Evolutionary conservation across 371 early-diverging fungal species (phyloP), one percentile per base, ranked within the genome.

Genomic region (Synchytrium microbalum): DNA sequence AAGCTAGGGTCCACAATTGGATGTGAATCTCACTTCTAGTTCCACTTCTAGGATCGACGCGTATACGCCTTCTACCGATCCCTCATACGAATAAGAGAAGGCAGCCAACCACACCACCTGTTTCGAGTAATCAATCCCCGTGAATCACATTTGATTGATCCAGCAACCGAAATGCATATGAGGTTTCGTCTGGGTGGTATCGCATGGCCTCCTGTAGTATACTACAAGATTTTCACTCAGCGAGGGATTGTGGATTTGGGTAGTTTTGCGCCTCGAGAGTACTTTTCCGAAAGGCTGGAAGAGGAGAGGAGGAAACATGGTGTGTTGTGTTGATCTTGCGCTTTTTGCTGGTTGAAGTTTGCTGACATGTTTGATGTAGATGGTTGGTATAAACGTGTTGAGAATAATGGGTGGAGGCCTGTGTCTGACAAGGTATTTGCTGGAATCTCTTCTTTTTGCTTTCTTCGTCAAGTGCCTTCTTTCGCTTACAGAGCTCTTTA

Each of bases 361-460:
- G 32, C 60, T 30, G 8, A 23, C 30, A 23, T 53, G 32, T 1
- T 29, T 13, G 30, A 32, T 8, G 10, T 26, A 71, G 74, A 61
- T 3, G 78, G 74, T 24, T 82, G 82, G 80, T 82, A 82, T 62
- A 57, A 63, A 27, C 67, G 82, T 26, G 31, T 73, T 32, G 80
- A 80, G 52, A 77, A 77, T 65, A 82, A 82, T 60, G 82, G 79
- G 13, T 82, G 80, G 80, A 69, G 82, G 28, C 78, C 80, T 0
- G 76, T 80, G 0, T 62, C 74, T 19, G 75, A 77, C 51, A 64
- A 57, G 28, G 76, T 65, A 68, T 25, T n/a, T n/a, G n/a, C n/a
- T n/a, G n/a, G n/a, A n/a, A n/a, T n/a, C n/a, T n/a, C n/a, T n/a
- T n/a, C n/a, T n/a, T n/a, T n/a, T n/a, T n/a, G n/a, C n/a, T n/a